phyloP scores from a whole-genome alignment of 305 asterid genomes.

The Fraxinus greggii region DNA sequence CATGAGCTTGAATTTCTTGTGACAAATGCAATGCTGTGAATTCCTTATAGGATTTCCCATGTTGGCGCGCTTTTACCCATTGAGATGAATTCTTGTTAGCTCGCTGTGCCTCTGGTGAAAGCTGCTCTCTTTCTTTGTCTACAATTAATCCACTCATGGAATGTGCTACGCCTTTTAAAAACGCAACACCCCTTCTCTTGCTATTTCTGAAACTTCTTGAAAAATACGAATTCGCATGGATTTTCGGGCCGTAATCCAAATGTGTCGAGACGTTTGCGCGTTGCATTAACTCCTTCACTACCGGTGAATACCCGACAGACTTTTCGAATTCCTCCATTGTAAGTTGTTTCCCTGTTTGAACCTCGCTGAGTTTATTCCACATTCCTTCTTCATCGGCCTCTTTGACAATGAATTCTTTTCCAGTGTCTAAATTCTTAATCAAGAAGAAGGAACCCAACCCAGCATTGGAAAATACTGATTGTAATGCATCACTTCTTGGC shows the following conservation, averaged over 20 bases:
- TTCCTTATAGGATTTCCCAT: conserved; percentile 73
- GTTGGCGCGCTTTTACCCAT: conserved; percentile 79
- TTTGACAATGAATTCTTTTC: conserved; percentile 85
- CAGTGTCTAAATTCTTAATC: conserved; percentile 92
- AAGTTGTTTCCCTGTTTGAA: conserved; percentile 87
- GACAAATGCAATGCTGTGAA: conserved; percentile 78
- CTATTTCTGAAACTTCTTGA: conserved; percentile 73
- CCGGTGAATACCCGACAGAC: conserved; percentile 75
- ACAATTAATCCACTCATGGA: conserved; percentile 41
- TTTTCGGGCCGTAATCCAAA: conserved; percentile 44
- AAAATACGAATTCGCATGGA: conserved; percentile 44
- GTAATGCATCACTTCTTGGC: conserved; percentile 26
- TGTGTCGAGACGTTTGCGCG: conserved; percentile 39
- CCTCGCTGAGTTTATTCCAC: conserved; percentile 89
- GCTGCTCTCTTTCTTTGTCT: conserved; percentile 50
- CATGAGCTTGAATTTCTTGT: conserved; percentile 88
- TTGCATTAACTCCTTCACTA: conserved; percentile 82
- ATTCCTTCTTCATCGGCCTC: conserved; percentile 72
- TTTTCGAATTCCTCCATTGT: conserved; percentile 95
- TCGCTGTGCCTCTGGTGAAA: conserved; percentile 31
- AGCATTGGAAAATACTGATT: conserved; percentile 34
- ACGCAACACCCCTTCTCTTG: conserved; percentile 72
- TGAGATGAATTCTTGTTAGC: conserved; percentile 43
- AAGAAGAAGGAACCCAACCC: conserved; percentile 62
- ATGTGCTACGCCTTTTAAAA: conserved; percentile 59